These are phyloP conservation scores for Pythium insidiosum DNA, from an alignment of 352 stramenopile species.

Conservation along the genomic window DNA sequence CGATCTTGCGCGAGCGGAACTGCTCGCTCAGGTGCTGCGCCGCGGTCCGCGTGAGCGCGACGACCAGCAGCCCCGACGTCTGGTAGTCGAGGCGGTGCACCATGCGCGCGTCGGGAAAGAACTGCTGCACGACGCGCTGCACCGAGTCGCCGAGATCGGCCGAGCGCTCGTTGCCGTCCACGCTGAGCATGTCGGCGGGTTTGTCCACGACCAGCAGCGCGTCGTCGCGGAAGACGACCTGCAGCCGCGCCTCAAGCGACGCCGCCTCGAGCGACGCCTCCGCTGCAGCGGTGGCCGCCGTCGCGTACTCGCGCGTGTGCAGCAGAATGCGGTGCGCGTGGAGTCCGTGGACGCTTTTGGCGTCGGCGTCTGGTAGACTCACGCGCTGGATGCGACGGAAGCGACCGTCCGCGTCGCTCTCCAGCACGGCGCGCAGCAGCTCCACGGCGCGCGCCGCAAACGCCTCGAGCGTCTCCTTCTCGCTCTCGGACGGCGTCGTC, in stretches of 20 bases:
- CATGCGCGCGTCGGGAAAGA: constrained; percentile 51
- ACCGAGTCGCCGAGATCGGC: constrained; percentile 26
- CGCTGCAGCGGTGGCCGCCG: not conserved
- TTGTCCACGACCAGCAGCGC: constrained; percentile 56
- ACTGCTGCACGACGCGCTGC: constrained; percentile 26
- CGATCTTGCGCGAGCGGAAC: constrained; percentile 45
- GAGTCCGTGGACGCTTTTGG: constrained; percentile 17
- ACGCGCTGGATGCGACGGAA: constrained; percentile 25
- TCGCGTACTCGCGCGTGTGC: constrained; percentile 30
- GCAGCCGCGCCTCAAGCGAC: constrained; percentile 13
- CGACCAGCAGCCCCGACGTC: constrained; percentile 61
- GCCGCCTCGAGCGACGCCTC: not conserved
- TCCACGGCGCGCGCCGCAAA: constrained; percentile 22
- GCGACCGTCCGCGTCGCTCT: not conserved
- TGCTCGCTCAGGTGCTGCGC: constrained; percentile 56
- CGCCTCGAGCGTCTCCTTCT: constrained; percentile 16
- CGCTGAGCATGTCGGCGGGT: constrained; percentile 40
- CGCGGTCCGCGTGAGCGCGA: constrained; percentile 50
- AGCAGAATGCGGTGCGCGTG: constrained; percentile 34
- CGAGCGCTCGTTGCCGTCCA: constrained; percentile 43
- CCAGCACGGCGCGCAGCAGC: constrained; percentile 6
- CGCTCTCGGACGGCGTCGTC: constrained; percentile 7
- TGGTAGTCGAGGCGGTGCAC: constrained; percentile 76
- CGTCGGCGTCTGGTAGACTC: constrained; percentile 14
- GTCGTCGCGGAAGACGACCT: constrained; percentile 47